A percentile compares a stretch with the other conserved stretches of the same genome.
phyloP scores from a whole-genome alignment of 495 filamentous ascomycete species.

The Bathelium albidoporum region DNA sequence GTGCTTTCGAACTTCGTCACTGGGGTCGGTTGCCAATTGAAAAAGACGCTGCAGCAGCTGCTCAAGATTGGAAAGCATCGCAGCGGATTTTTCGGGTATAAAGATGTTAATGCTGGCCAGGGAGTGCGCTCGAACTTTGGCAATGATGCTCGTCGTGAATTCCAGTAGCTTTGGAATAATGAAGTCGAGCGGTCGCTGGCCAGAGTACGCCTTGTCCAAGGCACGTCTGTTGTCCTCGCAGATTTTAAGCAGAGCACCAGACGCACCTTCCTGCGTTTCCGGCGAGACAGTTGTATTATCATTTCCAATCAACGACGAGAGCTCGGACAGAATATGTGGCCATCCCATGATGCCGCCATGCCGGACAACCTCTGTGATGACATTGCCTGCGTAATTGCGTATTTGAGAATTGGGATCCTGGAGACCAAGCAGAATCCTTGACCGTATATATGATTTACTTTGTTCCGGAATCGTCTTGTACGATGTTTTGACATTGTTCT shows the following conservation, averaged over 20 bases:
- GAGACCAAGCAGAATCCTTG: slow-evolving; percentile 64
- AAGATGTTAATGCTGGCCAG: slow-evolving; percentile 85
- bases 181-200: slow-evolving; percentile 74
- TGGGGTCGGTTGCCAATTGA: slow-evolving; percentile 61
- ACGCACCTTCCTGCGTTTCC: slow-evolving; percentile 80
- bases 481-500: slow-evolving; percentile 71
- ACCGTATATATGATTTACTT: slow-evolving; percentile 64
- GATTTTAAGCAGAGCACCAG: slow-evolving; percentile 85
- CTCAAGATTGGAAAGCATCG: slow-evolving; percentile 66
- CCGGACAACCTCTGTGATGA: slow-evolving; percentile 87
- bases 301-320: slow-evolving; percentile 67
- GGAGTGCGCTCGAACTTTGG: slow-evolving; percentile 68
- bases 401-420: slow-evolving; percentile 76
- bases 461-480: slow-evolving; percentile 60
- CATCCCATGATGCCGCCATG: slow-evolving; percentile 79
- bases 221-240: slow-evolving; percentile 91
- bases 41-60: slow-evolving; percentile 72
- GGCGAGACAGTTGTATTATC: slow-evolving; percentile 52
- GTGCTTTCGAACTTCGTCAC: slow-evolving; percentile 70
- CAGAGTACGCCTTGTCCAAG: slow-evolving; percentile 75
- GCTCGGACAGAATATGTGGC: slow-evolving; percentile 77
- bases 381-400: slow-evolving; percentile 78
- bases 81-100: slow-evolving; percentile 67
- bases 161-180: slow-evolving; percentile 86
- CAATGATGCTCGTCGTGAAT: slow-evolving; percentile 61